Evolutionary conservation across 345 rosid genomes (phyloP), one percentile per base, ranked within the genome.

Genomic region (Brassica napus): DNA sequence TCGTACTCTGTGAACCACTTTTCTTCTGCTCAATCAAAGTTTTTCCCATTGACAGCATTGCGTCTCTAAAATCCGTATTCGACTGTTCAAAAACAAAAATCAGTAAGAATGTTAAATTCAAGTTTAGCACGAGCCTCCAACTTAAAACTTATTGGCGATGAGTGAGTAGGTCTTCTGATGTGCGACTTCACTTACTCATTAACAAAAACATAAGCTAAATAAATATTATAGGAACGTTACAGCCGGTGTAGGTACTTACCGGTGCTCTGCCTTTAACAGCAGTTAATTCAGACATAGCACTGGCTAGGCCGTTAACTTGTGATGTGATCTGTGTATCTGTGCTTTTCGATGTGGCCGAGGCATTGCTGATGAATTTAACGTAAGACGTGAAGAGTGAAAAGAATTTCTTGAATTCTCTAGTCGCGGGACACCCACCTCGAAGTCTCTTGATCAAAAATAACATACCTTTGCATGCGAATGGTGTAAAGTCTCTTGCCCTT

Each of bases 1-100:
- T 0, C 65, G 73, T 60, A 2, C 28, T 14, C 65, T 0, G 26
- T n/a, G 78, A 44, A 60, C 77, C 81, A 42, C 60, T 69, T 14
- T 10, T 73, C 63, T 59, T 79, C 55, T 79, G 78, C 8, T 79
- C 74, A 34, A 79, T 5, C 42, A 79, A n/a, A 59, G 57, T 73
- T 57, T 67, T 67, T 60, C 74, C 82, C 78, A 79, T 79, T 5
- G 82, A 73, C 42, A 67, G 5, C 82, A 79, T 73, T 5, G 62
- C 44, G 0, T 0, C 1, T 21, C 58, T 30, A n/a, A 78, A 65
- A 1, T 28, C 35, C 7, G 37, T 9, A 57, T 23, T 30, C 28
- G 31, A 39, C 79, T 54, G 58, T 52, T 16, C 24, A 15, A 52
- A 54, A 54, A 54, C 24, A 32, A 16, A 54, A 54, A 6, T 54